Percentiles rank a stretch among this genome's conserved stretches.
Conservation (phyloP, 2,329 filamentous ascomycete species). For the Scortechinia acanthostroma region DNA sequence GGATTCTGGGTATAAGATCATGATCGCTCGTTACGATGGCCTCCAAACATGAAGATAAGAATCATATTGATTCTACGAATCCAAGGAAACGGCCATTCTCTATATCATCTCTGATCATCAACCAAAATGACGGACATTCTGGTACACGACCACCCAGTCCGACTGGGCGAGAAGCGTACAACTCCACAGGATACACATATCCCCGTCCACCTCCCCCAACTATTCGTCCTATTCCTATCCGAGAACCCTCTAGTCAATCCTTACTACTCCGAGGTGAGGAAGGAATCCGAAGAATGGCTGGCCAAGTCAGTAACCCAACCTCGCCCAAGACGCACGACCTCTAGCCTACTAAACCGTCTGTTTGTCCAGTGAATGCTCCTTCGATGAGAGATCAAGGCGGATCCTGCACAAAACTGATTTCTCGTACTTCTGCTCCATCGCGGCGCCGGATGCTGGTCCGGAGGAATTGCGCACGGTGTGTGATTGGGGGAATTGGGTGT, state of each 20-base stretch:
- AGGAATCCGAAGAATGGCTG: neutral
- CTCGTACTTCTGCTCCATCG: neutral
- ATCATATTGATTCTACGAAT: no score
- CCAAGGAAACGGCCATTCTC: no score
- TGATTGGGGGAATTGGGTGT: neutral
- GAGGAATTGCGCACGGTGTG: neutral
- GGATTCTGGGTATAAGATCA: no score
- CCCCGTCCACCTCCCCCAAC: neutral
- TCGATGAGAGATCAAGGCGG: neutral
- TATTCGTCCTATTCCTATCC: neutral
- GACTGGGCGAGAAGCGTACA: no score
- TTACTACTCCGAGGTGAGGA: neutral
- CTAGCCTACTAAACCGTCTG: no score
- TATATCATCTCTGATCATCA: no score
- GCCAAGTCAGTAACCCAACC: neutral
- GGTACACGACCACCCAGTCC: no score
- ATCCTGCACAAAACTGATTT: neutral
- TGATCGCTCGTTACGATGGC: no score
- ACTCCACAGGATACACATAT: neutral
- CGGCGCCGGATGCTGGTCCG: neutral
- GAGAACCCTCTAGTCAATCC: neutral
- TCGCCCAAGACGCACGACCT: no score
- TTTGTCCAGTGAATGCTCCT: neutral
- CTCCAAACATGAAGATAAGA: no score
- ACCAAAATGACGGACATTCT: no score